Percentiles rank a stretch among this genome's conserved stretches.
Conservation (phyloP, 257 asterid species). For the Solanum virginianum region DNA sequence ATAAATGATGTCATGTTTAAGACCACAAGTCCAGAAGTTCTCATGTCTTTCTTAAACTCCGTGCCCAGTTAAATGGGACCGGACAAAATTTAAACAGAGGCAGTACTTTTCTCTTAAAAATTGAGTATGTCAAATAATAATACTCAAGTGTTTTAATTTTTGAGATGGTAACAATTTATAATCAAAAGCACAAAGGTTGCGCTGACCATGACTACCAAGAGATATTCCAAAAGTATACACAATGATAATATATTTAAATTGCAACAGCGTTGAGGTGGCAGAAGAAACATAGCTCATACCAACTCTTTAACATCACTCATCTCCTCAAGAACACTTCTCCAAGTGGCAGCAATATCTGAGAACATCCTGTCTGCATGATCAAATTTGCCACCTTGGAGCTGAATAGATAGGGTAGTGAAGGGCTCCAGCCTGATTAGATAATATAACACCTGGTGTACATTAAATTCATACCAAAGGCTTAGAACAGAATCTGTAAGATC, state of each 20-base stretch:
- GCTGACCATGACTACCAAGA: not conserved
- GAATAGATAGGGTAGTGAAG: constrained; percentile 91
- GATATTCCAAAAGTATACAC: not conserved
- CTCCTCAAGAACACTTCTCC: constrained; percentile 97
- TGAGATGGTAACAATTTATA: not conserved
- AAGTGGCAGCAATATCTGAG: constrained; percentile 78
- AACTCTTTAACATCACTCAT: constrained; percentile 96
- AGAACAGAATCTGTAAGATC: not conserved
- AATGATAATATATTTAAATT: not conserved
- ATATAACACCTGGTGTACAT: constrained; percentile 62
- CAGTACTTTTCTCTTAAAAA: not conserved
- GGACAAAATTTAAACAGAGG: not conserved
- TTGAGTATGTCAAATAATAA: not conserved
- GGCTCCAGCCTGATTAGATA: constrained; percentile 92
- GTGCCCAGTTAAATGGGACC: not conserved
- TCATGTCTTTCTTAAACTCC: not conserved
- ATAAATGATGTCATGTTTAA: not conserved
- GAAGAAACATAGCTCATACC: constrained; percentile 34
- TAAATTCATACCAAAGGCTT: constrained; percentile 1
- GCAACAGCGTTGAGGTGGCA: not conserved
- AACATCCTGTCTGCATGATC: constrained; percentile 99
- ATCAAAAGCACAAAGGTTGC: not conserved
- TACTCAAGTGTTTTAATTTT: not conserved
- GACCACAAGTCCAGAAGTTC: not conserved
- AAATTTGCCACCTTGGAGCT: constrained; percentile 96